Evolutionary conservation across 768 basidiomycete species (phyloP), one percentile per base, ranked within the genome.

Genomic region (Lactifluus piperatus): DNA sequence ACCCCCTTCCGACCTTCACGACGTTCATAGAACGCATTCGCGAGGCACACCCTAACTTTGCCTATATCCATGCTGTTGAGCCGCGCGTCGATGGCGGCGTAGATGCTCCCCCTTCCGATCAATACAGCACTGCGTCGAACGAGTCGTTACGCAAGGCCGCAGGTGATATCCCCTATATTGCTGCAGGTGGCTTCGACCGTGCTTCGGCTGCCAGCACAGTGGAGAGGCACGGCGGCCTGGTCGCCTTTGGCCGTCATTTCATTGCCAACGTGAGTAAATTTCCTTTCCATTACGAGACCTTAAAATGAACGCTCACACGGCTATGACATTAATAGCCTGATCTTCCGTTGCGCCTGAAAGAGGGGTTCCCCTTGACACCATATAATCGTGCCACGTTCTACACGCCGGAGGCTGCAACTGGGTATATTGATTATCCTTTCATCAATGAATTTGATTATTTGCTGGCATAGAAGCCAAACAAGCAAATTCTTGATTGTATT

Each of bases 291-390:
- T 39, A 39, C 30, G 30, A 1, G 30, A 2, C 2, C 30, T 32
- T 16, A 18, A 18, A 39, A 11, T 39, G 16, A 6, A 6, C 18
- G 5, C 37, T 39, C 16, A 39, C 37, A 39, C 18, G 16, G 37
- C 6, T 7, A 16, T 39, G 13, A 39, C 37, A 4, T 18, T 18
- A 14, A 16, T 18, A 39, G 37, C 37, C 63, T 3, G 63, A 62
- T 47, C 60, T 62, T 32, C 64, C 66, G 2, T 46, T 54, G 20
- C 62, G 64, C 37, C 37, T 39, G 37, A 39, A 39, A 7, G 37
- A 39, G 18, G 37, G 37, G 37, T 7, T n/a, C 37, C 37, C 37
- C 7, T n/a, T 39, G 37, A 39, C 37, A 1, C 37, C 16, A 3
- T 39, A 39, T 39, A 39, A 39, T 18, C 37, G 16, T 39, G 37